A percentile compares a stretch with the other conserved stretches of the same genome.
Evolutionary conservation across 768 basidiomycete species (phyloP).

Genomic region (Podaxis sp.): DNA sequence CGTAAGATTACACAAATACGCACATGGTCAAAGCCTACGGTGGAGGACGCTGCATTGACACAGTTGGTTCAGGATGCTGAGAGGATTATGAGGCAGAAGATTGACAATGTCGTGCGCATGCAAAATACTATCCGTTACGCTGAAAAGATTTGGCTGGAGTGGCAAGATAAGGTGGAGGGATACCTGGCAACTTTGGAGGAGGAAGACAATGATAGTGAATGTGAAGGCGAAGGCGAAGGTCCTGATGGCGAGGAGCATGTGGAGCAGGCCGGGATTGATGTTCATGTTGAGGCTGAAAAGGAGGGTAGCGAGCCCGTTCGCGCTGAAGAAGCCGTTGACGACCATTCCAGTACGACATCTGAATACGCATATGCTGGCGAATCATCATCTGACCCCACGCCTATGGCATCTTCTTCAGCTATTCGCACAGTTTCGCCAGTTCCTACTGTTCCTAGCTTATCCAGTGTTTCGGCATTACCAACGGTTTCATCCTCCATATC

Average conservation of each 20-base stretch:
- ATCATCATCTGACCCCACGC: conserved; percentile 61
- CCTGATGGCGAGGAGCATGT: conserved; percentile 34
- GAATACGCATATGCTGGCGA: conserved; percentile 58
- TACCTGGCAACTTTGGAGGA: conserved; percentile 57
- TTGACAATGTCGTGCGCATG: conserved; percentile 92
- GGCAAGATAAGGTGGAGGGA: conserved; percentile 86
- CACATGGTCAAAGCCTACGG: conserved; percentile 82
- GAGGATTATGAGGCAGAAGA: conserved; percentile 87
- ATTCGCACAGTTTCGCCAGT: conserved; percentile 38
- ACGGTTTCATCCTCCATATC: conserved; percentile 27
- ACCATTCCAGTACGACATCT: conserved; percentile 62
- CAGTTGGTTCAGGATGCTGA: conserved; percentile 87
- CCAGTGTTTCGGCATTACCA: not conserved
- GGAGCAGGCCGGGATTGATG: conserved; percentile 22
- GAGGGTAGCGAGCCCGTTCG: not conserved
- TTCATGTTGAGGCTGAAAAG: not conserved
- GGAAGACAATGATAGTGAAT: conserved; percentile 45
- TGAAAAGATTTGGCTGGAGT: conserved; percentile 96
- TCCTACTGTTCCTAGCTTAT: conserved; percentile 23
- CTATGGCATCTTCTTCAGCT: conserved; percentile 46
- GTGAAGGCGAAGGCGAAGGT: conserved; percentile 31
- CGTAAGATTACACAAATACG: conserved; percentile 80
- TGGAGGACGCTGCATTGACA: conserved; percentile 80
- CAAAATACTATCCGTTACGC: conserved; percentile 96
- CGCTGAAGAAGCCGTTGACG: conserved; percentile 35